phyloP scores from a whole-genome alignment of 1,284 basidiomycete genomes.

The Sporisorium scitamineum region DNA sequence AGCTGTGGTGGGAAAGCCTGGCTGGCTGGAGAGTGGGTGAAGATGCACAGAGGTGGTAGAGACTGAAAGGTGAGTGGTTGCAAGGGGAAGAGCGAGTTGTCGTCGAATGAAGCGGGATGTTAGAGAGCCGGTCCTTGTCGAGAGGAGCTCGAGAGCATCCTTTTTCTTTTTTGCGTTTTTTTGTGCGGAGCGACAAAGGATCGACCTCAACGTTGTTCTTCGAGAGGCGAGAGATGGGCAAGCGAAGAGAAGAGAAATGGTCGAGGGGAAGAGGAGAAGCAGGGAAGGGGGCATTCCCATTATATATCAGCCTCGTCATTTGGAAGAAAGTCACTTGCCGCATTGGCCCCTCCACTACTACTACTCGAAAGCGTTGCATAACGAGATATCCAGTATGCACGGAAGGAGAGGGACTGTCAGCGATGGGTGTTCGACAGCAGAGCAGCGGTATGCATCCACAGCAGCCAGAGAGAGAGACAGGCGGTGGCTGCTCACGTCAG shows the following conservation, averaged over 20 bases:
- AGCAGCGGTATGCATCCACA: neutral
- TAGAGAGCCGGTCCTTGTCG: neutral
- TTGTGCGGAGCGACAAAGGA: neutral
- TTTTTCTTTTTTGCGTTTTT: neutral
- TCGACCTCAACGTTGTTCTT: neutral
- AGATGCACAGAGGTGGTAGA: neutral
- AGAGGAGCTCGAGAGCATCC: constrained; percentile 4
- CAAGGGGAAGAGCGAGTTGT: neutral
- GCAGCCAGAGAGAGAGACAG: neutral
- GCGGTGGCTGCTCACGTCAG: constrained; percentile 23
- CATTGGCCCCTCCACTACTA: neutral
- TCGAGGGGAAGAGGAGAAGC: neutral
- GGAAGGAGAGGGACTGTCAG: neutral
- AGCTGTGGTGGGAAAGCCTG: neutral
- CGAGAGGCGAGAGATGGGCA: neutral
- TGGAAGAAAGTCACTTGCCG: neutral
- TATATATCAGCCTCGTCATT: constrained; percentile 1
- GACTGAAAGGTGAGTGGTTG: neutral
- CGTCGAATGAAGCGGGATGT: neutral
- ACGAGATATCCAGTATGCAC: neutral
- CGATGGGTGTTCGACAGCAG: neutral
- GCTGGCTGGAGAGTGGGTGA: neutral
- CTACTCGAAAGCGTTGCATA: neutral
- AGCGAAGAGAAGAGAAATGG: neutral
- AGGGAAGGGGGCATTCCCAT: no score